A percentile compares a stretch with the other conserved stretches of the same genome.
phyloP scores from a whole-genome alignment of 176 grass and related monocot genomes.

The Puccinellia tenuiflora region DNA sequence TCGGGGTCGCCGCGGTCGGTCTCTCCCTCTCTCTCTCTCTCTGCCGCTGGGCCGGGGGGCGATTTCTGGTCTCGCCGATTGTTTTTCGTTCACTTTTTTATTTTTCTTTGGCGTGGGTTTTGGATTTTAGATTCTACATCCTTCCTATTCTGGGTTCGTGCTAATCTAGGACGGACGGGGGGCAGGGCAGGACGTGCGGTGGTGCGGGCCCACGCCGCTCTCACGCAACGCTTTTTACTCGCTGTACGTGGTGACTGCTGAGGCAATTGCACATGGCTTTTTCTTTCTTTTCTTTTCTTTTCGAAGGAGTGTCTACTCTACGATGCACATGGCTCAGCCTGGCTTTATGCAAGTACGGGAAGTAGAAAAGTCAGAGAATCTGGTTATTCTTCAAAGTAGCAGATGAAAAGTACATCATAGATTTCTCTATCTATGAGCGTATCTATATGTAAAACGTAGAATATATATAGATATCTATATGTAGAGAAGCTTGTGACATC shows the following conservation, averaged over 20 bases:
- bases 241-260: background rate
- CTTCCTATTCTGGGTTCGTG: constrained; percentile 3
- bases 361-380: too few species aligned
- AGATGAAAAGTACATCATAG: too few species aligned
- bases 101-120: background rate
- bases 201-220: constrained; percentile 12
- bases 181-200: constrained; percentile 10
- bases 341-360: too few species aligned
- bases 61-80: background rate
- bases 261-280: background rate
- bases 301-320: background rate
- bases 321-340: too few species aligned
- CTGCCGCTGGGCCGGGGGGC: background rate
- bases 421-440: too few species aligned
- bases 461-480: too few species aligned
- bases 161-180: constrained; percentile 29
- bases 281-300: too few species aligned
- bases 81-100: background rate
- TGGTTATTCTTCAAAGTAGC: too few species aligned
- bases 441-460: too few species aligned
- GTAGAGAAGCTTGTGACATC: too few species aligned
- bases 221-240: background rate
- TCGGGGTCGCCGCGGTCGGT: constrained; percentile 19
- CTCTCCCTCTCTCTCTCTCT: background rate
- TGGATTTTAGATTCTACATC: constrained; percentile 16